Evolutionary conservation across 495 filamentous ascomycete genomes (phyloP).

Genomic region (Hyphodiscus hymeniophilus): DNA sequence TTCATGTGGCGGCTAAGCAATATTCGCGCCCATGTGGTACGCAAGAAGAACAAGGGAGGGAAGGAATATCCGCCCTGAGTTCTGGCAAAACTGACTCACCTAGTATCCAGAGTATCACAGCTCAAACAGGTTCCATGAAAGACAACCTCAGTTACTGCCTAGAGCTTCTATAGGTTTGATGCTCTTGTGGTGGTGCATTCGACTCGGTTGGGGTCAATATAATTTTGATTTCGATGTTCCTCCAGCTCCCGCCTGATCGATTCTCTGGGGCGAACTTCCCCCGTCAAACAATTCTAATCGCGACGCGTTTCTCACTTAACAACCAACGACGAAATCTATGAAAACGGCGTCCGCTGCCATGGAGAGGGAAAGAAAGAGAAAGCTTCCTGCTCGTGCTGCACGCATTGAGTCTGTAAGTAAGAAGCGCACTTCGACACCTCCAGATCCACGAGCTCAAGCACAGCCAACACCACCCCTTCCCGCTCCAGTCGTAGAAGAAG

Average conservation of each 20-base stretch:
- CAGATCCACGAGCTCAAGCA: slow-evolving; percentile 18
- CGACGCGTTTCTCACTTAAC: slow-evolving; percentile 17
- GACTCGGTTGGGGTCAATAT: not conserved
- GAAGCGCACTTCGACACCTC: slow-evolving; percentile 36
- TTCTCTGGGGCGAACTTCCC: not conserved
- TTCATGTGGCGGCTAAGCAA: too few relatives aligned
- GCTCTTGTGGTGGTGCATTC: not conserved
- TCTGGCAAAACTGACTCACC: too few relatives aligned
- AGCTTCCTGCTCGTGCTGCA: slow-evolving; percentile 45
- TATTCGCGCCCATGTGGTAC: too few relatives aligned
- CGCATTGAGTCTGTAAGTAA: slow-evolving; percentile 42
- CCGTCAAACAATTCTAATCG: slow-evolving; percentile 3
- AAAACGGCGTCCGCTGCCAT: slow-evolving; percentile 21
- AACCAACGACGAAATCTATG: slow-evolving; percentile 1
- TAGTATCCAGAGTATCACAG: too few relatives aligned
- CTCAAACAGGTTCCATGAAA: too few relatives aligned
- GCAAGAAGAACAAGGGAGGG: too few relatives aligned
- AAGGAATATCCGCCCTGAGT: too few relatives aligned
- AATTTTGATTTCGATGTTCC: slow-evolving; percentile 1
- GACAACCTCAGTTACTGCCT: too few relatives aligned
- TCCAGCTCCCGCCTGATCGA: not conserved
- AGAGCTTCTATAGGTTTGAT: not conserved
- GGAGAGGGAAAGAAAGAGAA: slow-evolving; percentile 51
- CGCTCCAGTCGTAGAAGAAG: slow-evolving; percentile 38
- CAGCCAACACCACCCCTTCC: slow-evolving; percentile 26